A percentile compares a stretch with the other conserved stretches of the same genome.
Conservation (phyloP, 1,284 basidiomycete genomes). For the Boletus sp. region DNA sequence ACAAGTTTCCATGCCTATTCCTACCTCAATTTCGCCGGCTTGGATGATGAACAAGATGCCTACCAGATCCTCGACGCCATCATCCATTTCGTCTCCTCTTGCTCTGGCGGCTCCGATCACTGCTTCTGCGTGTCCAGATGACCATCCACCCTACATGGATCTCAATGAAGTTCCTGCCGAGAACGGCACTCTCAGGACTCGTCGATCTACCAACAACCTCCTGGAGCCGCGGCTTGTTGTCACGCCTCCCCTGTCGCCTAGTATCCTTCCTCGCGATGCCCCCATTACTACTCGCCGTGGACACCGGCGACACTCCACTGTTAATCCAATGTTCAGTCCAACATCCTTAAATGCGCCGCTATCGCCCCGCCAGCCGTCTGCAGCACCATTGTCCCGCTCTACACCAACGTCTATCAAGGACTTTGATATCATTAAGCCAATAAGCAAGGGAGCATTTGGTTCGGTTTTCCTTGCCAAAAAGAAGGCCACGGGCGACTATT, state of each 20-base stretch:
- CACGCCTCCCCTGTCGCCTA: constrained; percentile 74
- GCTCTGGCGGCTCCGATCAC: constrained; percentile 78
- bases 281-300: constrained; percentile 46
- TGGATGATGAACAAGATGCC: constrained; percentile 51
- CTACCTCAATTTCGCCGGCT: constrained; percentile 30
- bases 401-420: constrained; percentile 95
- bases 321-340: constrained; percentile 60
- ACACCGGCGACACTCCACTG: constrained; percentile 70
- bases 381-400: constrained; percentile 72
- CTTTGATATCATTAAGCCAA: constrained; percentile 99
- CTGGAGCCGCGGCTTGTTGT: constrained; percentile 64
- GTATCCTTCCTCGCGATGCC: constrained; percentile 56
- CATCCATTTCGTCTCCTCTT: constrained; percentile 78
- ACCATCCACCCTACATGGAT: constrained; percentile 57
- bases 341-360: constrained; percentile 57
- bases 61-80: constrained; percentile 78
- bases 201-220: constrained; percentile 61
- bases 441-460: constrained; percentile 98
- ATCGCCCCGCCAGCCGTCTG: constrained; percentile 85
- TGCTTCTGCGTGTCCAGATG: constrained; percentile 56
- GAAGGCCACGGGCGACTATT: constrained; percentile 97
- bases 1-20: constrained; percentile 24
- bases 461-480: constrained; percentile 98
- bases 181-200: constrained; percentile 46
- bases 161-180: constrained; percentile 47